phyloP scores from a whole-genome alignment of 1,284 basidiomycete genomes.

The Ceratorhiza oryzae-sativae region DNA sequence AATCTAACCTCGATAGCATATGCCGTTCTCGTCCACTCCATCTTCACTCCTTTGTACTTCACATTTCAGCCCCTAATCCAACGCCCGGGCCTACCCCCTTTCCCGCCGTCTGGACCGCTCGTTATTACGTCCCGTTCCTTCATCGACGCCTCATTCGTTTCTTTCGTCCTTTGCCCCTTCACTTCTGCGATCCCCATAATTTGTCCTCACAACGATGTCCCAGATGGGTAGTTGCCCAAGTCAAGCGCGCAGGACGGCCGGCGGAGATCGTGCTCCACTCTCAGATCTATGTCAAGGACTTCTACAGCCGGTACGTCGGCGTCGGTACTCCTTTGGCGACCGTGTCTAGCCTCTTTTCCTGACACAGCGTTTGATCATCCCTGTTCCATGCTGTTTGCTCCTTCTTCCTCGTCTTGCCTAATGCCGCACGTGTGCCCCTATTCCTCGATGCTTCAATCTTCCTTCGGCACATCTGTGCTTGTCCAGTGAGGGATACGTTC shows the following conservation, averaged over 20 bases:
- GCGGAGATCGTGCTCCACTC: constrained; percentile 60
- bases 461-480: constrained; percentile 21
- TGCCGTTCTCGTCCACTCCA: constrained; percentile 39
- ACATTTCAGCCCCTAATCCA: constrained; percentile 35
- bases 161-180: constrained; percentile 23
- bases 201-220: constrained; percentile 26
- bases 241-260: constrained; percentile 46
- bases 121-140: constrained; percentile 1
- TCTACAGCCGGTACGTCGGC: constrained; percentile 72
- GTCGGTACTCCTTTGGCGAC: constrained; percentile 31
- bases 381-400: neutral
- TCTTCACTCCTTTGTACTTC: constrained; percentile 35
- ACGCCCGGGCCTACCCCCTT: constrained; percentile 9
- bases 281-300: constrained; percentile 70
- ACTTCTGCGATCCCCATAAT: neutral
- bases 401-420: constrained; percentile 32
- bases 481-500: constrained; percentile 35
- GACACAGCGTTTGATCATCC: constrained; percentile 38
- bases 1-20: neutral
- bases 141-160: constrained; percentile 1
- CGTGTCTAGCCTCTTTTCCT: constrained; percentile 27
- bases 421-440: constrained; percentile 29
- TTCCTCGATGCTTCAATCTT: constrained; percentile 25
- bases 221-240: constrained; percentile 36
- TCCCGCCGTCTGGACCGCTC: neutral